phyloP scores from a whole-genome alignment of 2,329 filamentous ascomycete genomes.

The Chaetomium sp. region DNA sequence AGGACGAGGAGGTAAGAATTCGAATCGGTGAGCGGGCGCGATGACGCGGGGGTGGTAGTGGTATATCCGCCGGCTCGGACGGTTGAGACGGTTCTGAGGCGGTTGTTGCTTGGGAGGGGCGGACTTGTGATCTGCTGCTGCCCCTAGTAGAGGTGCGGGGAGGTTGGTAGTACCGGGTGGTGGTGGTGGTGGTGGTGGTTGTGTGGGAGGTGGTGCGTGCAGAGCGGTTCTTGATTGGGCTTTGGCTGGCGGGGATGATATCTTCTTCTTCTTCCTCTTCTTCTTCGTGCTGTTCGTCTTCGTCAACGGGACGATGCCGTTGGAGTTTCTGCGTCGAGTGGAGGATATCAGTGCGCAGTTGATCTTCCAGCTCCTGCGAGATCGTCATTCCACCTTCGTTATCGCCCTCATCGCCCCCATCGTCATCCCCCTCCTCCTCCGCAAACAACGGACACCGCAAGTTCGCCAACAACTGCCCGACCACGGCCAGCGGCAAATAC shows the following conservation, averaged over 20 bases:
- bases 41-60: neutral
- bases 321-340: conserved; percentile 23
- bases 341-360: conserved; percentile 41
- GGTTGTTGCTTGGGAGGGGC: conserved; percentile 40
- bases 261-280: conserved; percentile 20
- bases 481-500: conserved; percentile 50
- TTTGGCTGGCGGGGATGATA: conserved; percentile 30
- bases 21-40: neutral
- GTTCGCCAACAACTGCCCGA: conserved; percentile 53
- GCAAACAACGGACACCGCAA: conserved; percentile 45
- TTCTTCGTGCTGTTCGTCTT: neutral
- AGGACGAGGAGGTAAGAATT: no score
- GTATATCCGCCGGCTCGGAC: neutral
- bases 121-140: conserved; percentile 18
- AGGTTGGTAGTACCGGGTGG: neutral
- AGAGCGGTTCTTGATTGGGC: conserved; percentile 6
- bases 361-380: conserved; percentile 47
- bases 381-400: conserved; percentile 29
- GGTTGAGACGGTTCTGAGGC: conserved; percentile 34
- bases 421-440: conserved; percentile 12
- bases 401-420: neutral
- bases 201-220: neutral
- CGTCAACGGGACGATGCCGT: neutral
- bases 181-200: neutral
- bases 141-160: neutral